These are phyloP conservation scores for Elasticomyces elasticus DNA, from an alignment of 495 filamentous ascomycete genomes.

Conservation along the genomic window DNA sequence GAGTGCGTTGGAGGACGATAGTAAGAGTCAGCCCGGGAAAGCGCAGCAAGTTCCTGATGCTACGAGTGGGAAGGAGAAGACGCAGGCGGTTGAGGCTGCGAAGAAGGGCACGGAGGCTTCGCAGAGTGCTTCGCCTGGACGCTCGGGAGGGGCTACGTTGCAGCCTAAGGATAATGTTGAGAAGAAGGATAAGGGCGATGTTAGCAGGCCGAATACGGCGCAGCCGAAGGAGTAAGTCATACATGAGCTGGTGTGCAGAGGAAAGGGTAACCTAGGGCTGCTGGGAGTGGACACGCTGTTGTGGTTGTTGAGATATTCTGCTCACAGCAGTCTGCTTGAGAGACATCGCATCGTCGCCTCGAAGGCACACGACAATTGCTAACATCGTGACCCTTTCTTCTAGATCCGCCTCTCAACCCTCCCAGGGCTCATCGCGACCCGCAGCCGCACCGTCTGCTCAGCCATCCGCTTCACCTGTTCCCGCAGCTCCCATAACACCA, in stretches of 20 bases:
- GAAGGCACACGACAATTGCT: no score
- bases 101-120: slow-evolving; percentile 20
- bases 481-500: slow-evolving; percentile 38
- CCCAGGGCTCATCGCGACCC: no score
- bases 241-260: slow-evolving; percentile 22
- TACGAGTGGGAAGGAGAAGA: slow-evolving; percentile 4
- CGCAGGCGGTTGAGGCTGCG: slow-evolving; percentile 6
- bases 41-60: slow-evolving; percentile 6
- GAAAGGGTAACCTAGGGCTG: slow-evolving; percentile 28
- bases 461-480: slow-evolving; percentile 6
- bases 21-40: slow-evolving; percentile 9
- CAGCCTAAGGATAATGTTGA: slow-evolving; percentile 11
- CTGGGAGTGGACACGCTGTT: no score
- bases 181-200: slow-evolving; percentile 14
- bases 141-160: background rate
- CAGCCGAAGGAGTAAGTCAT: background rate
- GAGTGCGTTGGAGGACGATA: slow-evolving; percentile 27
- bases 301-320: no score
- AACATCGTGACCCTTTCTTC: no score
- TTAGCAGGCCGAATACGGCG: background rate
- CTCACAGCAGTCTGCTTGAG: no score
- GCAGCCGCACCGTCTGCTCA: no score
- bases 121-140: slow-evolving; percentile 4
- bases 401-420: slow-evolving; percentile 9
- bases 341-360: no score